phyloP scores from a whole-genome alignment of 495 filamentous ascomycete genomes.

The Trichoderma orchidacearum region DNA sequence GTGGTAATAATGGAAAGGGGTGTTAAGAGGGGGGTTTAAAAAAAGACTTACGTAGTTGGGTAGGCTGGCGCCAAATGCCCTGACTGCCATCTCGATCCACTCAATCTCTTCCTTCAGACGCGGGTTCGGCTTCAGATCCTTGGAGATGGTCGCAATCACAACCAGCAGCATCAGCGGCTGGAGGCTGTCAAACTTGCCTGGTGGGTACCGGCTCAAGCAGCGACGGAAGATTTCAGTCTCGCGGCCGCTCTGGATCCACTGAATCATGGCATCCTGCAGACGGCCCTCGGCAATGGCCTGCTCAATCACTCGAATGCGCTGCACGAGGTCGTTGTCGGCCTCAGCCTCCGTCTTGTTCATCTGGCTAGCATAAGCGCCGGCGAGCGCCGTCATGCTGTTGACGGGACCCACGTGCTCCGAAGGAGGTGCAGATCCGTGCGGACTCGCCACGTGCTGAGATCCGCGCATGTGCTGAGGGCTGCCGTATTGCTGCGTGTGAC shows the following conservation, averaged over 20 bases:
- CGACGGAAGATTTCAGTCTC: constrained; percentile 70
- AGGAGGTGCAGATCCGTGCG: not conserved
- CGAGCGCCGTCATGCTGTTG: not conserved
- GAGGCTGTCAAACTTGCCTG: constrained; percentile 52
- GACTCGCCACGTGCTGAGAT: not conserved
- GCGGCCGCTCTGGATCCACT: constrained; percentile 49
- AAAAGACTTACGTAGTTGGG: not conserved
- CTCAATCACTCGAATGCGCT: constrained; percentile 1
- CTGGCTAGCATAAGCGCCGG: constrained; percentile 1
- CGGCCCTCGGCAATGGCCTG: not conserved
- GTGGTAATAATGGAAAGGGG: not conserved
- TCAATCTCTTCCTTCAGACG: constrained; percentile 48
- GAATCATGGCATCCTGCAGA: constrained; percentile 8
- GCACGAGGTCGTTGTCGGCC: constrained; percentile 4
- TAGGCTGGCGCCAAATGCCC: not conserved
- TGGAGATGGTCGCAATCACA: constrained; percentile 67
- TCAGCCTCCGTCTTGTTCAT: not conserved
- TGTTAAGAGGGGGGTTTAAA: no score
- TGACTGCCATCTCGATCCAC: constrained; percentile 67
- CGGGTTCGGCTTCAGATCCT: constrained; percentile 46
- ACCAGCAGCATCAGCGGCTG: constrained; percentile 70
- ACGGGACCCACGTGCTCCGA: not conserved
- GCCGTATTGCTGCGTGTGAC: not conserved
- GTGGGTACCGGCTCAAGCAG: constrained; percentile 38
- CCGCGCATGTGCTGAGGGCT: constrained; percentile 3